Evolutionary conservation across 305 asterid species (phyloP).

Genomic region (Andrographis paniculata): DNA sequence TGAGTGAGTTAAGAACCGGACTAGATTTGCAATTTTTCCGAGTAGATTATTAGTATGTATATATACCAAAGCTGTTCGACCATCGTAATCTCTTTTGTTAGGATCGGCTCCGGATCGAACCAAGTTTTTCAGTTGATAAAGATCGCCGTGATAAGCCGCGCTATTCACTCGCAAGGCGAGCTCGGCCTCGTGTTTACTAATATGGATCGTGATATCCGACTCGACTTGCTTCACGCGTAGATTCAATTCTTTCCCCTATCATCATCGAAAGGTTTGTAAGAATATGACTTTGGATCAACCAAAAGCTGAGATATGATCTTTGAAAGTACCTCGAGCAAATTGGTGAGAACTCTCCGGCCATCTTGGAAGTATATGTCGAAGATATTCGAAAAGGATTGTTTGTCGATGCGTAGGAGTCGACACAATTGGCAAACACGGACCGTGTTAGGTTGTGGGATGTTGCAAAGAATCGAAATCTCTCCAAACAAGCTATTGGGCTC

Average conservation of each 20-base stretch:
- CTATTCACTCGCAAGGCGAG: constrained; percentile 81
- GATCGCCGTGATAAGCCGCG: constrained; percentile 73
- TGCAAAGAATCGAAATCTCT: constrained; percentile 72
- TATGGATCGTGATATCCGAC: constrained; percentile 60
- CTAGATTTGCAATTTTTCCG: too few species aligned
- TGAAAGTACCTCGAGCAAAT: constrained; percentile 61
- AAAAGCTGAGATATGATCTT: background rate
- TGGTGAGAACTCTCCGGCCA: constrained; percentile 67
- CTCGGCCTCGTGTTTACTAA: constrained; percentile 72
- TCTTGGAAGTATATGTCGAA: constrained; percentile 83
- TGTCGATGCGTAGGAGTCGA: constrained; percentile 76
- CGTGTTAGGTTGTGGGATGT: constrained; percentile 90
- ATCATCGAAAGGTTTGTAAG: background rate
- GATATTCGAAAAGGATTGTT: constrained; percentile 70
- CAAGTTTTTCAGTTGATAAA: constrained; percentile 62
- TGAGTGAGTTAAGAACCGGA: too few species aligned
- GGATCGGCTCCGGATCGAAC: constrained; percentile 91
- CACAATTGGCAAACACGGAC: constrained; percentile 78
- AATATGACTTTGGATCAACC: background rate
- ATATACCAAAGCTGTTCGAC: constrained; percentile 74
- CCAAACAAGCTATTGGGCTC: constrained; percentile 68
- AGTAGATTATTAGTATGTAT: too few species aligned
- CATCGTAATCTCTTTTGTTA: constrained; percentile 72
- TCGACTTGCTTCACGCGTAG: constrained; percentile 64
- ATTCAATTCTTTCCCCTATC: constrained; percentile 65